phyloP scores from a whole-genome alignment of 768 basidiomycete species.

The Suillus discolor region DNA sequence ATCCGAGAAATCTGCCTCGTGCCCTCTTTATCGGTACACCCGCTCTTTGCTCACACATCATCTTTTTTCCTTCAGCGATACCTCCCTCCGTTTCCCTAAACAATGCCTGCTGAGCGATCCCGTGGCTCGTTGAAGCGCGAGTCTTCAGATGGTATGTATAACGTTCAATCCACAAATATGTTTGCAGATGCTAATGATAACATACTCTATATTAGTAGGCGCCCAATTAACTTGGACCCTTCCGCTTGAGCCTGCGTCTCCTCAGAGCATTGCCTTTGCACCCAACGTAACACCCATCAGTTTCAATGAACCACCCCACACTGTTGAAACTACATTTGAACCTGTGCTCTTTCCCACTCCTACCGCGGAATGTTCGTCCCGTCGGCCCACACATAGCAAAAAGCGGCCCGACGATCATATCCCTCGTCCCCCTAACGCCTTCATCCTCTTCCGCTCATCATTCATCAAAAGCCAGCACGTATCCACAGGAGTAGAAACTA shows the following conservation, averaged over 20 bases:
- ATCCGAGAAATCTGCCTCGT: constrained; percentile 24
- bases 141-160: constrained; percentile 37
- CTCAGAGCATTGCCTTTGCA: constrained; percentile 53
- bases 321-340: constrained; percentile 40
- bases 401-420: constrained; percentile 78
- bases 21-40: constrained; percentile 21
- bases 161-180: constrained; percentile 4
- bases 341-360: constrained; percentile 62
- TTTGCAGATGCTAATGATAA: constrained; percentile 14
- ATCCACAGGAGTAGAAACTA: constrained; percentile 76
- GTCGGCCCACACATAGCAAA: constrained; percentile 59
- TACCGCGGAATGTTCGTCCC: constrained; percentile 34
- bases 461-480: constrained; percentile 82
- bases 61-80: constrained; percentile 24
- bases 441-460: constrained; percentile 83
- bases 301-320: constrained; percentile 50
- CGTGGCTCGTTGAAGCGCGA: constrained; percentile 38
- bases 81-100: constrained; percentile 15
- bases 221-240: constrained; percentile 50
- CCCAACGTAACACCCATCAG: constrained; percentile 60
- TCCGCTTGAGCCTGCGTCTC: constrained; percentile 41
- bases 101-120: constrained; percentile 53
- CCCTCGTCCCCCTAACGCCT: constrained; percentile 83
- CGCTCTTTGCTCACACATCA: constrained; percentile 19
- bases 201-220: constrained; percentile 30